Evolutionary conservation across 2,329 filamentous ascomycete species (phyloP), one percentile per base, ranked within the genome.

Genomic region (Lecanoromycetidae sp.): DNA sequence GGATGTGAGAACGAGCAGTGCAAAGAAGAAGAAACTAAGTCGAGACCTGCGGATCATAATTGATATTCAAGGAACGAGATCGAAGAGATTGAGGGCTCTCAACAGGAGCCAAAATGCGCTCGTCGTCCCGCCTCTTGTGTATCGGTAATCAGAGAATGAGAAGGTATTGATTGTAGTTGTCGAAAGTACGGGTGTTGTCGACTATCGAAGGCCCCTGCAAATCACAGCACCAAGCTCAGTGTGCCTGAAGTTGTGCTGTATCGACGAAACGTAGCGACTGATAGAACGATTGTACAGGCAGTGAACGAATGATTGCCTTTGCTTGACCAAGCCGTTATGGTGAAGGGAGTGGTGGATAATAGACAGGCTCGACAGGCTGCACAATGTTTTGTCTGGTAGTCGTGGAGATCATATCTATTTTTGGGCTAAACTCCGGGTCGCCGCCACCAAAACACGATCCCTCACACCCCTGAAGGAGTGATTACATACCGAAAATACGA

Each of bases 1-100:
- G 9, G 58, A 52, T 29, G 41, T 52, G 41, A 57, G 53, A 46
- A 59, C 46, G 43, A 60, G 53, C 33, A 60, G 27, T 30, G 60
- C 57, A 49, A 59, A 61, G 30, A 67, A 47, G 36, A 66, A 25
- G 23, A 55, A 58, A 42, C 43, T 25, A 8, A 50, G 22, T 29
- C 23, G 37, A 25, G 43, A 32, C 42, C n/a, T 39, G 30, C 23
- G 27, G 15, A 41, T 35, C 44, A 52, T 52, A 30, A 42, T 41
- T 17, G 29, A 20, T 10, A 30, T 15, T 12, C 26, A 26, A 29
- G 17, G 22, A 35, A 33, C n/a, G 19, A 13, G 35, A 22, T 33
- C 10, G 20, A 12, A 38, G 19, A 9, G 22, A 23, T 20, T 7
- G 23, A 33, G 9, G 1, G 13, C 12, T 15, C 8, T 17, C n/a